Base-by-base conservation (phyloP, 768 basidiomycete genomes). In the Mycena indigotica region DNA sequence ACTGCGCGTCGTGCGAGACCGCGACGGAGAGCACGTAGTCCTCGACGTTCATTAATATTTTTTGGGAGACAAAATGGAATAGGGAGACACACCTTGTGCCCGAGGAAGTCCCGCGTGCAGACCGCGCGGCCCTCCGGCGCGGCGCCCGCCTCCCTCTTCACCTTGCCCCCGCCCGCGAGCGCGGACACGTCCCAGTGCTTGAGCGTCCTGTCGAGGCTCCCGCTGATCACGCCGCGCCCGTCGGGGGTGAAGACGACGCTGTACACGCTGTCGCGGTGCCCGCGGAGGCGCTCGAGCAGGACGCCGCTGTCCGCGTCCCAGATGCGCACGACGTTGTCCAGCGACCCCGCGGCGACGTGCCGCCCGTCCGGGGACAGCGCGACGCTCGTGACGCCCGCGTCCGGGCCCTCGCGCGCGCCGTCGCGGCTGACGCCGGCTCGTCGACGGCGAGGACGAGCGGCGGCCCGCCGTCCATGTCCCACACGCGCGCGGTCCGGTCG, bases 191-290 rank as follows among this genome's bases (percentile, higher is more conserved):
- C 91, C 91, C 93, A 95, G 58, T 88, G 85, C 71, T 93, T 92
- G 59, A 95, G 69, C 48, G 89, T 93, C 79, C 91, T 89, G 68
- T 95, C 93, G 67, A 95, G 74, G 73, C 91, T 93, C 35, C 95
- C 96, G 60, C 91, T 94, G 4, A 98, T 93, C 62, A 99, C 79
- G 6, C 87, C 89, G 68, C 86, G 87, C 23, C 94, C 94, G 67
- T 97, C 95, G 0, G 93, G 94, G 1, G 92, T 93, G 73, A 98
- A 99, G 26, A 91, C 93, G 3, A 95, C 82, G 49, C 88, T 88
- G 70, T 94, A 95, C 41, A 95, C 93, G 52, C 87, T 88, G 67
- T 95, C 91, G 54, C 80, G 80, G 69, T 95, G 93, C 0, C 93
- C 93, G 44, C 82, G 74, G 55, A 95, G 74, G 25, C 86, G 77